These are phyloP conservation scores for Termitomyces sp. DNA, from an alignment of 768 basidiomycete genomes.

Conservation along the genomic window DNA sequence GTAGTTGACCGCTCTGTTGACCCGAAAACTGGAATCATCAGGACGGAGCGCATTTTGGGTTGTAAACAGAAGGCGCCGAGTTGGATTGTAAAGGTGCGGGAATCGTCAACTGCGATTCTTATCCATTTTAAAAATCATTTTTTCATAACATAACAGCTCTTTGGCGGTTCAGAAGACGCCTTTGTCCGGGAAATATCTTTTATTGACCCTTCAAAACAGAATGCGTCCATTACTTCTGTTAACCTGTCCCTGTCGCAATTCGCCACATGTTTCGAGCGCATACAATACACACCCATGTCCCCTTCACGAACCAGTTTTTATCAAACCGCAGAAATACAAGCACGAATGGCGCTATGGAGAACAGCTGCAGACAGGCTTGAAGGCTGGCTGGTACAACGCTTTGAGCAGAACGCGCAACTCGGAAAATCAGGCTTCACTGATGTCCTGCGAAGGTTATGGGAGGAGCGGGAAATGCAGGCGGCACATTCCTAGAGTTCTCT, in stretches of 20 bases:
- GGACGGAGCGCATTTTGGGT: slow-evolving; percentile 85
- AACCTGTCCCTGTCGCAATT: slow-evolving; percentile 96
- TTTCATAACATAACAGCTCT: slow-evolving; percentile 44
- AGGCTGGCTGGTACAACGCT: slow-evolving; percentile 80
- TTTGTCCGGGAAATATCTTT: slow-evolving; percentile 95
- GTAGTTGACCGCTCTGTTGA: slow-evolving; percentile 83
- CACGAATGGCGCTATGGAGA: slow-evolving; percentile 76
- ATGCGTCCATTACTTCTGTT: slow-evolving; percentile 82
- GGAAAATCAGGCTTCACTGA: slow-evolving; percentile 90
- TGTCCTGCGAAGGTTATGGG: slow-evolving; percentile 75
- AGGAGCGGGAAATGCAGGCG: slow-evolving; percentile 48
- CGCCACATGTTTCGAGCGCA: slow-evolving; percentile 86
- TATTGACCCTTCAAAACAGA: slow-evolving; percentile 77
- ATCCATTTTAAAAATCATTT: background rate
- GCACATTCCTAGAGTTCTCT: slow-evolving; percentile 11
- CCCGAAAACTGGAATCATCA: slow-evolving; percentile 78
- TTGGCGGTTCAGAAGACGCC: slow-evolving; percentile 91
- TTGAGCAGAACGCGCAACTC: slow-evolving; percentile 86
- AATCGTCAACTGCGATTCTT: background rate
- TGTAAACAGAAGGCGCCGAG: slow-evolving; percentile 88
- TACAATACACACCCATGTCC: slow-evolving; percentile 75
- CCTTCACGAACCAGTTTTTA: slow-evolving; percentile 62
- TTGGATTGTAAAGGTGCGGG: slow-evolving; percentile 88
- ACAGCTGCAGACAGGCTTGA: slow-evolving; percentile 80
- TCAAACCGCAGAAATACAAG: slow-evolving; percentile 91